Base-by-base conservation (phyloP, 345 rosid genomes). In the Draba incana region DNA sequence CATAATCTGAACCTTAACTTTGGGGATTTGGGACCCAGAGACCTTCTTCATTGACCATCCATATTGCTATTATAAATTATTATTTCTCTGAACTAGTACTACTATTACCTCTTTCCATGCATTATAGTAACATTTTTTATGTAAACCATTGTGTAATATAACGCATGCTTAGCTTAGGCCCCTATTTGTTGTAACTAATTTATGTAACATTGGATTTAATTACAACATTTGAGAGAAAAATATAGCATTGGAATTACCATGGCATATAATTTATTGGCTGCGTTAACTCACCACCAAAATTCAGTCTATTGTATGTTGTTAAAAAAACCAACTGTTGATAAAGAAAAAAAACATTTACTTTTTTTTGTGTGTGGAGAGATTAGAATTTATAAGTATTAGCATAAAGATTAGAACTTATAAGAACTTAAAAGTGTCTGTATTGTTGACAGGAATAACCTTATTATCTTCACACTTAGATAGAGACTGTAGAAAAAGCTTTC, bases 31-130 rank as follows among this genome's bases (percentile, higher is more conserved):
- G 77, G 68, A 46, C 68, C 77, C 68, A 51, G 60, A 59, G 5
- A 38, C 33, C 50, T 74, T 66, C 67, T 59, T 38, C 67, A 51
- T 74, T 60, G 77, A 66, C 72, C 77, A 66, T 58, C 62, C 71
- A 48, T 44, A 24, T 66, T 45, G 12, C 68, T 59, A 12, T 58
- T 57, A 20, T 63, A 42, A 43, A 52, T 9, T 33, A 43, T 53
- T 50, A 25, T 42, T 51, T 70, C 52, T 41, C 12, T 30, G 2
- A 46, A 64, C 33, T 63, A 63, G 13, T 47, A 8, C 3, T 3
- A 20, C 35, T 7, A 2, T 28, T 28, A 28, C 3, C 1, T 3
- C 1, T 3, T 15, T 65, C 41, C 23, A 33, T 49, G 33, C 60
- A 39, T 49, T 50, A 64, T 50, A 57, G 41, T 23, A 47, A 28